A percentile compares a stretch with the other conserved stretches of the same genome.
phyloP scores from a whole-genome alignment of 805 yeast genomes.

The Nakazawaea holstii region DNA sequence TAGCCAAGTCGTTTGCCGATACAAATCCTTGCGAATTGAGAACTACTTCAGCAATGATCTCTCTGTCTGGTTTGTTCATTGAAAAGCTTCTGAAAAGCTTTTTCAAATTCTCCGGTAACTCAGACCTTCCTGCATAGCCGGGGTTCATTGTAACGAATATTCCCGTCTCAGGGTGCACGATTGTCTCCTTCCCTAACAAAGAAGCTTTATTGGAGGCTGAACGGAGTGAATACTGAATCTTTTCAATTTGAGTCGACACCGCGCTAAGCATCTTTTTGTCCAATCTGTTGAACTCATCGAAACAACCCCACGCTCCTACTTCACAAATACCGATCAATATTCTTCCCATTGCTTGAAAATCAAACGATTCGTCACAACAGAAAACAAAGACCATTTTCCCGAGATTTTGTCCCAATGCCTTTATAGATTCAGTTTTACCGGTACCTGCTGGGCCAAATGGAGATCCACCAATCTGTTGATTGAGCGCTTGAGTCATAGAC shows the following conservation, averaged over 20 bases:
- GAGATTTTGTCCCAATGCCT: slow-evolving; percentile 72
- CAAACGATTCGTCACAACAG: slow-evolving; percentile 88
- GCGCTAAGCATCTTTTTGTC: slow-evolving; percentile 72
- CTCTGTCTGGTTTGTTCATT: slow-evolving; percentile 67
- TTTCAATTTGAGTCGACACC: slow-evolving; percentile 73
- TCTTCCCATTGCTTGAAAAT: slow-evolving; percentile 71
- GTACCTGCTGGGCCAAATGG: slow-evolving; percentile 97
- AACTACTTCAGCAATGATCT: slow-evolving; percentile 64
- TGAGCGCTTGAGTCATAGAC: slow-evolving; percentile 69
- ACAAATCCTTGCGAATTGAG: slow-evolving; percentile 67
- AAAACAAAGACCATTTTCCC: slow-evolving; percentile 84
- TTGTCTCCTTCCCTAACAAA: slow-evolving; percentile 35
- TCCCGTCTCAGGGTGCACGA: slow-evolving; percentile 49
- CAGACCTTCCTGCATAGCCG: slow-evolving; percentile 75
- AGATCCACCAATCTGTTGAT: slow-evolving; percentile 78
- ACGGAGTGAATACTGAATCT: slow-evolving; percentile 52
- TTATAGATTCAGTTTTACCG: slow-evolving; percentile 89
- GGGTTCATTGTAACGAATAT: slow-evolving; percentile 92
- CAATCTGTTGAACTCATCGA: slow-evolving; percentile 89
- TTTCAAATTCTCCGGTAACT: slow-evolving; percentile 80
- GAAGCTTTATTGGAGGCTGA: slow-evolving; percentile 24
- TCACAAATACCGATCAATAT: slow-evolving; percentile 73
- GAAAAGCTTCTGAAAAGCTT: slow-evolving; percentile 72
- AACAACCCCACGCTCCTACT: slow-evolving; percentile 92
- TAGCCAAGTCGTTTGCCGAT: slow-evolving; percentile 39